Evolutionary conservation across 2,329 filamentous ascomycete species (phyloP).

Genomic region (Colletotrichum lindemuthianum): DNA sequence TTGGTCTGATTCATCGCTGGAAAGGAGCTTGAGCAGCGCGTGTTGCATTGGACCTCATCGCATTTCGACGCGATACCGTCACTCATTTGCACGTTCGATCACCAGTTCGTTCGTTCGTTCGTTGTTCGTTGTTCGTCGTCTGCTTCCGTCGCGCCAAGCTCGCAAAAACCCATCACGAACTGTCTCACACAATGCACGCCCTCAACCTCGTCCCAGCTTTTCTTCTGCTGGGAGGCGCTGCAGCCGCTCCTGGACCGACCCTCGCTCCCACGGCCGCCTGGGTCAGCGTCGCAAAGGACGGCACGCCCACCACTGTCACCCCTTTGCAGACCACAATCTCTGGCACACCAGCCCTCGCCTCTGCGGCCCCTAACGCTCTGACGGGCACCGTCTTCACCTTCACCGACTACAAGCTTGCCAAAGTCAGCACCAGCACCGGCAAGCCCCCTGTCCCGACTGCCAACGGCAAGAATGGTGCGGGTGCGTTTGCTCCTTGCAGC

Average conservation of each 20-base stretch:
- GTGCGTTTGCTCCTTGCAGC: conserved; percentile 61
- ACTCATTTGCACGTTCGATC: conserved; percentile 1
- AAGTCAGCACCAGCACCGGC: conserved; percentile 53
- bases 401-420: conserved; percentile 48
- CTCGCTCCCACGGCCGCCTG: conserved; percentile 56
- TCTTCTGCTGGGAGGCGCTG: conserved; percentile 41
- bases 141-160: neutral
- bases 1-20: neutral
- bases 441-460: conserved; percentile 57
- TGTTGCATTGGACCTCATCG: neutral
- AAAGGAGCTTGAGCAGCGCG: conserved; percentile 13
- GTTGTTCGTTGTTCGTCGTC: neutral
- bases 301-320: conserved; percentile 59
- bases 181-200: conserved; percentile 43
- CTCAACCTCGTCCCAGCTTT: conserved; percentile 42
- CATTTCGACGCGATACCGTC: conserved; percentile 5
- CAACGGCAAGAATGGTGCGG: conserved; percentile 51
- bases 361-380: conserved; percentile 56
- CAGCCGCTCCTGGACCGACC: conserved; percentile 43
- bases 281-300: conserved; percentile 61
- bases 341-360: conserved; percentile 52
- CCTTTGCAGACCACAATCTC: conserved; percentile 57
- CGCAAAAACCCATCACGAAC: neutral
- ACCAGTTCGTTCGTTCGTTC: conserved; percentile 10
- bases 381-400: conserved; percentile 55